A percentile compares a stretch with the other conserved stretches of the same genome.
Conservation (phyloP, 1,284 basidiomycete genomes). For the Microbotryum scabiosae region DNA sequence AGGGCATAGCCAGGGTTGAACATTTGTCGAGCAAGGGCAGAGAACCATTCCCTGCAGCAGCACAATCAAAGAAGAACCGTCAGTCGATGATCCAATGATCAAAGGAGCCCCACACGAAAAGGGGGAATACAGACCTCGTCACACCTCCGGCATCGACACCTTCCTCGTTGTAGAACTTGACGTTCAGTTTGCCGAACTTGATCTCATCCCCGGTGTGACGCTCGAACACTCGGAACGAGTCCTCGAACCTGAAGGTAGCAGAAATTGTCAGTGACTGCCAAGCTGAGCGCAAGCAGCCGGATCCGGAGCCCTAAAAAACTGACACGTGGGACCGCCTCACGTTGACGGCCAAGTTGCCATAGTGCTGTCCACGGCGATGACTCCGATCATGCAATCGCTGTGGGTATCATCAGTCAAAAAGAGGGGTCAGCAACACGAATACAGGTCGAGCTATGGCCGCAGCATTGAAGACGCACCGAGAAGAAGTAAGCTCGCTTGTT, state of each 20-base stretch:
- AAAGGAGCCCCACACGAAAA: too few species aligned
- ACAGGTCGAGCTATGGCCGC: background rate
- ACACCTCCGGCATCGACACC: slow-evolving; percentile 98
- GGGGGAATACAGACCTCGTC: slow-evolving; percentile 79
- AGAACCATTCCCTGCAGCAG: slow-evolving; percentile 45
- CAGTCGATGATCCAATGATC: too few species aligned
- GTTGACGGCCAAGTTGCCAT: slow-evolving; percentile 78
- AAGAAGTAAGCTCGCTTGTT: slow-evolving; percentile 97
- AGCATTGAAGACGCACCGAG: slow-evolving; percentile 16
- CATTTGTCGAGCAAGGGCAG: slow-evolving; percentile 94
- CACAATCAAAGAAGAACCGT: background rate
- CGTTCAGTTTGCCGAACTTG: slow-evolving; percentile 94
- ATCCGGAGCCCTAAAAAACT: background rate
- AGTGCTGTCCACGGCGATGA: slow-evolving; percentile 61
- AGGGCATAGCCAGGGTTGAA: slow-evolving; percentile 99
- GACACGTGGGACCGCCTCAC: slow-evolving; percentile 60
- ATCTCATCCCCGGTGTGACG: slow-evolving; percentile 89
- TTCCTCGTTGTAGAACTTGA: slow-evolving; percentile 94
- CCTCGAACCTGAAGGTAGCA: slow-evolving; percentile 73
- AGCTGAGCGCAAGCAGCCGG: too few species aligned
- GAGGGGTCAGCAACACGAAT: background rate
- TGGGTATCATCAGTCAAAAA: slow-evolving; percentile 39
- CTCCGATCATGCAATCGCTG: slow-evolving; percentile 88
- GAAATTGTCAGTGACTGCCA: background rate
- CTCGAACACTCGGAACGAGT: slow-evolving; percentile 87